These are phyloP conservation scores for Trichosporon sp. DNA, from an alignment of 1,284 basidiomycete genomes.

Conservation along the genomic window DNA sequence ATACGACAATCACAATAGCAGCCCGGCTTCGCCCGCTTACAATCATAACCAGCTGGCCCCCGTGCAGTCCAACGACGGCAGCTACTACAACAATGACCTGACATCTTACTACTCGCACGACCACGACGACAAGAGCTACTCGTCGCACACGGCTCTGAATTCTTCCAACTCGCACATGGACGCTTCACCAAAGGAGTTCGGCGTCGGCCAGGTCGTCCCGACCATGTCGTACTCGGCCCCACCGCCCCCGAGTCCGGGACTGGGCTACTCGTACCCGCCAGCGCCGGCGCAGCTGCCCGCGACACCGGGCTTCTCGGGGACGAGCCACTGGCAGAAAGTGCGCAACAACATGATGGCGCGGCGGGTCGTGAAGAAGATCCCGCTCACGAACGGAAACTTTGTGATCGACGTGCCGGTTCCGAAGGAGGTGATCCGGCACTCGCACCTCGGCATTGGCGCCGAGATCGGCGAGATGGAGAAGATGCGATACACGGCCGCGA, in stretches of 20 bases:
- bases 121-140: slow-evolving; percentile 39
- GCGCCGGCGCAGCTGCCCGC: slow-evolving; percentile 16
- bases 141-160: slow-evolving; percentile 28
- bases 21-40: slow-evolving; percentile 7
- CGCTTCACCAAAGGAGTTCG: slow-evolving; percentile 32
- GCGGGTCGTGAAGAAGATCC: slow-evolving; percentile 68
- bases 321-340: slow-evolving; percentile 39
- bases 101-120: slow-evolving; percentile 19
- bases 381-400: slow-evolving; percentile 74
- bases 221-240: slow-evolving; percentile 8
- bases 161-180: background rate
- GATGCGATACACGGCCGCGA: slow-evolving; percentile 59
- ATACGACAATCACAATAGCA: slow-evolving; percentile 25
- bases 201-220: slow-evolving; percentile 35
- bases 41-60: slow-evolving; percentile 18
- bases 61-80: slow-evolving; percentile 4
- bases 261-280: slow-evolving; percentile 15
- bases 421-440: slow-evolving; percentile 58
- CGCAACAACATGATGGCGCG: slow-evolving; percentile 38
- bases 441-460: slow-evolving; percentile 37
- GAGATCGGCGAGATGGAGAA: slow-evolving; percentile 73
- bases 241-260: slow-evolving; percentile 10
- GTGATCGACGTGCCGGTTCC: slow-evolving; percentile 77
- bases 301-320: slow-evolving; percentile 29
- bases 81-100: slow-evolving; percentile 7